phyloP scores from a whole-genome alignment of 2,329 filamentous ascomycete species.

The Sarocladiaceae sp. region DNA sequence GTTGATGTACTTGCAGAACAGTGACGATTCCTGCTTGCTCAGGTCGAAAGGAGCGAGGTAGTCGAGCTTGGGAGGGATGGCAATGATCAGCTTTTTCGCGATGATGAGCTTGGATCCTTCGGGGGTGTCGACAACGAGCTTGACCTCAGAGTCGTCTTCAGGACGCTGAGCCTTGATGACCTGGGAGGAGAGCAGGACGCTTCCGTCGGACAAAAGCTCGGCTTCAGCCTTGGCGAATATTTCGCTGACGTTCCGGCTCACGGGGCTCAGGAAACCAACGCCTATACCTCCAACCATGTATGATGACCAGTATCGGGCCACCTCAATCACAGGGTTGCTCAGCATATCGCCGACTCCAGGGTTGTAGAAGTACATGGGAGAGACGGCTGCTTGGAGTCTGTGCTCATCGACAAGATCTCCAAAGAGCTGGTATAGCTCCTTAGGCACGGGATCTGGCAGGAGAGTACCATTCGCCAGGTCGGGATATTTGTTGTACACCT shows the following conservation, averaged over 20 bases:
- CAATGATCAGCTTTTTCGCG: conserved; percentile 21
- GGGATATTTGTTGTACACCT: conserved; percentile 9
- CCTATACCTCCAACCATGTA: no score
- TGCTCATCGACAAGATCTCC: conserved; percentile 37
- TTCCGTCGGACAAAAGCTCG: conserved; percentile 15
- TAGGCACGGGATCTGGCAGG: conserved; percentile 35
- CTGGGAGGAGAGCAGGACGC: conserved; percentile 20
- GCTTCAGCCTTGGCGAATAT: conserved; percentile 20
- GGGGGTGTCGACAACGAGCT: conserved; percentile 12
- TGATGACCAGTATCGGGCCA: no score
- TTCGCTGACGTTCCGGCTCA: conserved; percentile 16
- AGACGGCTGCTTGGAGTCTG: conserved; percentile 29
- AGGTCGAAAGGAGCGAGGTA: conserved; percentile 24
- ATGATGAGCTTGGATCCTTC: conserved; percentile 5
- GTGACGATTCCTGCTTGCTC: conserved; percentile 17
- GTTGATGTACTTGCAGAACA: conserved; percentile 25
- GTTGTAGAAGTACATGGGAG: conserved; percentile 24
- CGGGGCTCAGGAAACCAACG: conserved; percentile 20
- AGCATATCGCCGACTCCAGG: conserved; percentile 35
- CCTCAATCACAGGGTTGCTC: no score
- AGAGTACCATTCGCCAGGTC: background rate
- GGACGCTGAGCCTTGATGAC: conserved; percentile 18
- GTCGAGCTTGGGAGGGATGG: conserved; percentile 22
- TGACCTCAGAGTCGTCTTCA: conserved; percentile 15
- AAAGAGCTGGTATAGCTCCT: conserved; percentile 36